phyloP scores from a whole-genome alignment of 176 grass and related monocot genomes.

The Triticum aestivum region DNA sequence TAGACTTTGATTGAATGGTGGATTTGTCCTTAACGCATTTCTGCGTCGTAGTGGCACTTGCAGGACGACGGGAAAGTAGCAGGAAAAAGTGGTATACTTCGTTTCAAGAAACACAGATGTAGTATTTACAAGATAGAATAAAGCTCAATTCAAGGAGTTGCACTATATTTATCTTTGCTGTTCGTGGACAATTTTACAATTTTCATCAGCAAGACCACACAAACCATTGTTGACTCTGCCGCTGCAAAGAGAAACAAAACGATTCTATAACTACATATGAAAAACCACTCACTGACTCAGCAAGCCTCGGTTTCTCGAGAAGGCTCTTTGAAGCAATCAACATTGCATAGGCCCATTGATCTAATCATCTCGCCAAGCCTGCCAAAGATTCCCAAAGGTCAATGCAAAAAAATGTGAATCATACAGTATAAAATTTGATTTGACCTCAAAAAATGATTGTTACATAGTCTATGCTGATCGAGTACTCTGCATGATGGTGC shows the following conservation, averaged over 20 bases:
- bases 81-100: neutral
- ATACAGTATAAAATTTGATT: neutral
- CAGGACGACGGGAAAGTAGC: neutral
- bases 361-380: conserved; percentile 90
- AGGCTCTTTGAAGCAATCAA: conserved; percentile 83
- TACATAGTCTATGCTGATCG: neutral
- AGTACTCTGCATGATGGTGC: neutral
- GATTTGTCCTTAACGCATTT: no score
- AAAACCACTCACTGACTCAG: conserved; percentile 7
- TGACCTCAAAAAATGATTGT: neutral
- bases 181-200: conserved; percentile 19
- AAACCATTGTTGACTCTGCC: neutral
- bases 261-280: conserved; percentile 4
- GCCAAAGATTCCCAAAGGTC: neutral
- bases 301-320: conserved; percentile 37
- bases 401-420: neutral
- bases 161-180: conserved; percentile 41
- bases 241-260: neutral
- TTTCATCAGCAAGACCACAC: conserved; percentile 1
- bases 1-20: neutral
- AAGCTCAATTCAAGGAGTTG: neutral
- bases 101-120: neutral
- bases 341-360: conserved; percentile 76
- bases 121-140: neutral
- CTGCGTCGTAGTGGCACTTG: neutral